These are phyloP conservation scores for Penicillium daleae DNA, from an alignment of 495 filamentous ascomycete species.

Conservation along the genomic window DNA sequence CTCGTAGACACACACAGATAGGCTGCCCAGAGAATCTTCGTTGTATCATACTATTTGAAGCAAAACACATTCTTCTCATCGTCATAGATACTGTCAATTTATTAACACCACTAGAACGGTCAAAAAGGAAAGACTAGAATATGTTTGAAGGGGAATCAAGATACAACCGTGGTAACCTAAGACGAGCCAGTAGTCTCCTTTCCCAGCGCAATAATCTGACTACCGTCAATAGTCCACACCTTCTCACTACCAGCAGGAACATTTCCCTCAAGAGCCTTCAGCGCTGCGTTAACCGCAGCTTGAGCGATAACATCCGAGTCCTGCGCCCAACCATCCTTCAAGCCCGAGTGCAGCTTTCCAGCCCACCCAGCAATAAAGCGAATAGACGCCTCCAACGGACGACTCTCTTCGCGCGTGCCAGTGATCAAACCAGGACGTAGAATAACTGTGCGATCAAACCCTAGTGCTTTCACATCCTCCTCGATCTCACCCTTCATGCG, in stretches of 20 bases:
- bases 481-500: slow-evolving; percentile 85
- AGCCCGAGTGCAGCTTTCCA: slow-evolving; percentile 55
- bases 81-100: not conserved
- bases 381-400: slow-evolving; percentile 52
- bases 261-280: slow-evolving; percentile 53
- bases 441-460: slow-evolving; percentile 75
- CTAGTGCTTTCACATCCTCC: slow-evolving; percentile 68
- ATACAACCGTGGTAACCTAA: not conserved
- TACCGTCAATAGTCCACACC: slow-evolving; percentile 44
- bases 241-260: slow-evolving; percentile 48
- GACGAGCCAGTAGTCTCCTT: slow-evolving; percentile 24
- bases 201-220: slow-evolving; percentile 42
- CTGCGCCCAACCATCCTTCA: slow-evolving; percentile 72
- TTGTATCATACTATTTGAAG: not conserved
- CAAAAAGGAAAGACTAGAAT: not conserved
- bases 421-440: slow-evolving; percentile 75
- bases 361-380: slow-evolving; percentile 52
- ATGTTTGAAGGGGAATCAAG: not conserved
- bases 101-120: not conserved
- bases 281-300: slow-evolving; percentile 64
- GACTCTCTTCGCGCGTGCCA: slow-evolving; percentile 64
- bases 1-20: not conserved
- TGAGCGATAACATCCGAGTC: slow-evolving; percentile 74
- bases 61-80: not conserved
- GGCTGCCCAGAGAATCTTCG: not conserved